These are phyloP conservation scores for Chenopodium berlandieri DNA, from an alignment of 148 eudicot genomes.

Conservation along the genomic window DNA sequence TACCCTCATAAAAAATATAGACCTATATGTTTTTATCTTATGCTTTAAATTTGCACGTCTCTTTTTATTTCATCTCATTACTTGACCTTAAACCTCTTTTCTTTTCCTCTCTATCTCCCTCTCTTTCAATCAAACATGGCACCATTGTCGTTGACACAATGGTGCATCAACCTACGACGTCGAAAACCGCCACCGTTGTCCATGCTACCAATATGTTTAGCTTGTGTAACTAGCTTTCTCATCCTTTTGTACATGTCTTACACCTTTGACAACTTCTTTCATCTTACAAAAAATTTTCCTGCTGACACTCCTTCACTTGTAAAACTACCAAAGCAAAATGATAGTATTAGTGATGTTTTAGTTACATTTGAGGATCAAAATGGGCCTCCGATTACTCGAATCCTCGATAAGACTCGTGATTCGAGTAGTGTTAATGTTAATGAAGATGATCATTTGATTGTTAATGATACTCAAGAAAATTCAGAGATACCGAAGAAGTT, in stretches of 20 bases:
- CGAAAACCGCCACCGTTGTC: conserved; percentile 20
- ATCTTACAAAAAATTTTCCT: neutral
- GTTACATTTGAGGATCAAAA: neutral
- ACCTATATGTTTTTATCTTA: neutral
- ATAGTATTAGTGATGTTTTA: neutral
- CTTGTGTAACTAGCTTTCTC: conserved; percentile 15
- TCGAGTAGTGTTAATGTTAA: neutral
- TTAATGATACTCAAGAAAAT: neutral
- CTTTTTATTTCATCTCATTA: neutral
- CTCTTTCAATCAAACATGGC: neutral
- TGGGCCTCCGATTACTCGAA: neutral
- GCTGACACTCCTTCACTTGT: neutral
- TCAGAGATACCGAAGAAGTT: neutral
- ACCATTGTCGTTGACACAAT: conserved; percentile 11
- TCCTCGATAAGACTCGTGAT: neutral
- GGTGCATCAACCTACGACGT: conserved; percentile 12
- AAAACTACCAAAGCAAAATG: neutral
- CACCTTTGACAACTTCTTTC: conserved; percentile 16
- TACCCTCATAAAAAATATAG: neutral
- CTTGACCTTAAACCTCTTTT: neutral
- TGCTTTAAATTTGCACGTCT: neutral
- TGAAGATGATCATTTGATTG: neutral
- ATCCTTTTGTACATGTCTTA: conserved; percentile 21
- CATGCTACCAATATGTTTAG: conserved; percentile 15
- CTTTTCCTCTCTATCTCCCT: neutral